Percentiles rank a stretch among this genome's conserved stretches.
phyloP scores from a whole-genome alignment of 495 filamentous ascomycete genomes.

The Aspergillus avenaceus region DNA sequence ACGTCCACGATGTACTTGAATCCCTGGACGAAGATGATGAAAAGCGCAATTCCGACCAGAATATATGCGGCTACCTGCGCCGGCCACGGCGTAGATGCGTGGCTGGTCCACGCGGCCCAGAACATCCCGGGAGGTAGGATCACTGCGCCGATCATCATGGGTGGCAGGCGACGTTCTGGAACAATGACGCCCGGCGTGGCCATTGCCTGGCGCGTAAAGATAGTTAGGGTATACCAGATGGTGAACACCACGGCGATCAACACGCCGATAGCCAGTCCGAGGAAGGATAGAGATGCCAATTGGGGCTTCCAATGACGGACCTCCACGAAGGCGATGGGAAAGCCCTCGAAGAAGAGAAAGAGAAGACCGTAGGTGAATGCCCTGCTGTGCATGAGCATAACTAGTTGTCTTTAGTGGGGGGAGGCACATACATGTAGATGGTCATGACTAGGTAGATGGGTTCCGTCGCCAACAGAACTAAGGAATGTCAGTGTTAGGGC shows the following conservation, averaged over 20 bases:
- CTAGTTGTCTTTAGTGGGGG: no score
- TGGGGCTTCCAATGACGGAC: constrained; percentile 42
- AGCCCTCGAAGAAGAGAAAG: constrained; percentile 48
- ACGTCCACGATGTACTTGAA: constrained; percentile 54
- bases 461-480: no score
- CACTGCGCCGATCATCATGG: constrained; percentile 46
- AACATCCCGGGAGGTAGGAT: constrained; percentile 51
- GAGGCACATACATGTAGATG: constrained; percentile 34
- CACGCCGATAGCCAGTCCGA: constrained; percentile 50
- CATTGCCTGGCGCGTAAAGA: constrained; percentile 18
- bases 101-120: constrained; percentile 54
- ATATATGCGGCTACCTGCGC: constrained; percentile 32
- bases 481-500: no score
- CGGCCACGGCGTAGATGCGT: constrained; percentile 28
- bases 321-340: constrained; percentile 47
- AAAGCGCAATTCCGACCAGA: constrained; percentile 37
- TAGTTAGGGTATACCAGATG: constrained; percentile 40
- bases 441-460: constrained; percentile 36
- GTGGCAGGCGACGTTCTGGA: constrained; percentile 49
- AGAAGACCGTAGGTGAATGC: constrained; percentile 33
- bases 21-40: constrained; percentile 42
- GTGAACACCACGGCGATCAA: constrained; percentile 43
- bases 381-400: no score
- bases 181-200: constrained; percentile 17
- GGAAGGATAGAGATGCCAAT: constrained; percentile 47